A percentile compares a stretch with the other conserved stretches of the same genome.
Conservation (phyloP, 139 green algal genomes). For the Chlorella sp. region DNA sequence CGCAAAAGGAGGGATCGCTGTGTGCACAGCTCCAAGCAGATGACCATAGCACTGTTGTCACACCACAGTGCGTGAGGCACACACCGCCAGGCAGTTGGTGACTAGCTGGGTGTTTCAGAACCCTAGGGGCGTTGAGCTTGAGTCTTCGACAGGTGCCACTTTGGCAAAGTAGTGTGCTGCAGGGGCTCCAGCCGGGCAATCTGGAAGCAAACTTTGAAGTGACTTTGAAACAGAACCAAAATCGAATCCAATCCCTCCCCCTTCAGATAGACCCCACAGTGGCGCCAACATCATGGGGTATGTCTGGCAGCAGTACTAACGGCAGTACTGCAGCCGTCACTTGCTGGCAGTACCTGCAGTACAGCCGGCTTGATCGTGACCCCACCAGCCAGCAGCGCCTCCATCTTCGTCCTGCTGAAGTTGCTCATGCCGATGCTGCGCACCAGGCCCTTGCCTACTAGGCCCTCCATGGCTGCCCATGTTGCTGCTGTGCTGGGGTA, state of each 20-base stretch:
- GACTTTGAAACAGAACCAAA: background rate
- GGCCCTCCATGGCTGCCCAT: too few species aligned
- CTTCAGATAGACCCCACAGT: background rate
- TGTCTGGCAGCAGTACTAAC: too few species aligned
- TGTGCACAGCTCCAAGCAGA: background rate
- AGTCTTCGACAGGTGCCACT: too few species aligned
- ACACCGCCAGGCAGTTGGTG: too few species aligned
- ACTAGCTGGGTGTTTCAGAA: too few species aligned
- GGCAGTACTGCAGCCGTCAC: too few species aligned
- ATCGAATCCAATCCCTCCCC: background rate
- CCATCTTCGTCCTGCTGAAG: slow-evolving; percentile 64
- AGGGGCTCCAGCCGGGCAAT: background rate
- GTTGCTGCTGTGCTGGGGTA: too few species aligned
- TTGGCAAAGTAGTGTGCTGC: too few species aligned
- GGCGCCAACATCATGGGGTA: background rate
- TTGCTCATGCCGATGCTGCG: slow-evolving; percentile 78
- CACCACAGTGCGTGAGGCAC: background rate
- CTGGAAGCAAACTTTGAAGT: background rate
- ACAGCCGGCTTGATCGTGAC: slow-evolving; percentile 56
- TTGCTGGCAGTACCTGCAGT: slow-evolving; percentile 24
- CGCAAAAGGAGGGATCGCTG: background rate
- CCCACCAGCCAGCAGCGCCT: slow-evolving; percentile 45
- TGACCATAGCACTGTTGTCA: background rate
- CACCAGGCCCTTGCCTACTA: slow-evolving; percentile 46
- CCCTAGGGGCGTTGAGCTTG: too few species aligned